Evolutionary conservation across 805 yeast genomes (phyloP), one percentile per base, ranked within the genome.

Genomic region (Barnettozyma botsteinii): DNA sequence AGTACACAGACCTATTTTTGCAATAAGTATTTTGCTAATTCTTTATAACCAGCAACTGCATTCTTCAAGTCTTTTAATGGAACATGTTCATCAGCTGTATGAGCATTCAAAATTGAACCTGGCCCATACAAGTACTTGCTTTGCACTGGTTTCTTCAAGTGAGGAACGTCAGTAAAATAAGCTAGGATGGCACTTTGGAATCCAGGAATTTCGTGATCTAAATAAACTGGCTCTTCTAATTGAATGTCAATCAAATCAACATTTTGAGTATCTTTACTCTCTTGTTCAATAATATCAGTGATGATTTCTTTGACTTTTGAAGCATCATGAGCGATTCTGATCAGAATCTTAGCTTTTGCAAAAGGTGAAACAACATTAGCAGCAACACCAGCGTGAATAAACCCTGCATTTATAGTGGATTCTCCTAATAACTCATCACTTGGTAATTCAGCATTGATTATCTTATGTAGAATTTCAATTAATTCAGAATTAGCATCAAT

Each of bases 101-200:
- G 85, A 0, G 85, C 85, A 28, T 73, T 77, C 25, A 61, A 65
- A 35, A 79, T 78, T 3, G 78, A 60, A 3, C 87, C 87, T 4
- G 86, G 85, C 0, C 86, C 87, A 49, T 77, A 80, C 8, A 80
- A 59, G 50, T 75, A 79, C 49, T 75, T 63, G 7, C 39, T 31
- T 7, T 62, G 62, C 27, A 55, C 40, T 5, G 37, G 18, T 37
- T 47, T 50, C 15, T 49, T 37, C 33, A 75, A 47, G 38, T 69
- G 64, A 12, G 79, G 78, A 35, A 75, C 63, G 49, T 75, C 81
- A 2, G 82, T 76, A 19, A 69, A 66, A 50, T 74, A 76, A 1
- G 79, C 72, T 45, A 72, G 57, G 6, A 70, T 61, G 15, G 66
- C 60, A 13, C 66, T 60, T 4, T 79, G 83, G 49, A 81, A 81